Conservation (phyloP, 1,284 basidiomycete species). For the Irpex sp. region DNA sequence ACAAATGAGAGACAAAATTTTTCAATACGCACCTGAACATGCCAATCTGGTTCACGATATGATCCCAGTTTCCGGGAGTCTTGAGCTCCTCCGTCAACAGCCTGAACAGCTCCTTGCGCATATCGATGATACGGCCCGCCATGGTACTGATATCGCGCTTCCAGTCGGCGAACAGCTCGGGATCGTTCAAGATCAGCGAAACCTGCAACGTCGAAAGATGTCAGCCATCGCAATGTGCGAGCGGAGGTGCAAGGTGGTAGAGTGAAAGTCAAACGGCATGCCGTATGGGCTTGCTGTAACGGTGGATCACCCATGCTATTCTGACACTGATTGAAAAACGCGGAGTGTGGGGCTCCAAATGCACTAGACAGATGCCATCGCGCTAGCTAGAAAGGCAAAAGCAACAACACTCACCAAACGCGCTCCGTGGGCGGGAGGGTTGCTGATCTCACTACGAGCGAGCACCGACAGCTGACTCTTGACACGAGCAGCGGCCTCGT, state of each 20-base stretch:
- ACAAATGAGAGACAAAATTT: not conserved
- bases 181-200: slow-evolving; percentile 74
- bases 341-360: not conserved
- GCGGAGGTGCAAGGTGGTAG: not conserved
- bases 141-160: slow-evolving; percentile 88
- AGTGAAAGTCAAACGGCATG: not conserved
- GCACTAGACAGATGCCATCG: not conserved
- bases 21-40: slow-evolving; percentile 75
- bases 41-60: slow-evolving; percentile 88
- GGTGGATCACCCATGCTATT: not conserved
- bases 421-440: slow-evolving; percentile 89
- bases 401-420: slow-evolving; percentile 59
- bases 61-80: slow-evolving; percentile 92
- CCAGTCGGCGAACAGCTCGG: slow-evolving; percentile 80
- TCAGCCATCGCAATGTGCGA: not conserved
- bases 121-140: slow-evolving; percentile 88
- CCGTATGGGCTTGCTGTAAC: not conserved
- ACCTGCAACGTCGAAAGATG: slow-evolving; percentile 42
- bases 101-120: slow-evolving; percentile 80
- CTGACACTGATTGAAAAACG: not conserved
- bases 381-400: not conserved
- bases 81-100: slow-evolving; percentile 80
- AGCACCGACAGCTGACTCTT: slow-evolving; percentile 86
- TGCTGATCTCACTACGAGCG: slow-evolving; percentile 90
- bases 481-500: slow-evolving; percentile 69